These are phyloP conservation scores for Lactarius quietus DNA, from an alignment of 768 basidiomycete genomes.

Conservation along the genomic window DNA sequence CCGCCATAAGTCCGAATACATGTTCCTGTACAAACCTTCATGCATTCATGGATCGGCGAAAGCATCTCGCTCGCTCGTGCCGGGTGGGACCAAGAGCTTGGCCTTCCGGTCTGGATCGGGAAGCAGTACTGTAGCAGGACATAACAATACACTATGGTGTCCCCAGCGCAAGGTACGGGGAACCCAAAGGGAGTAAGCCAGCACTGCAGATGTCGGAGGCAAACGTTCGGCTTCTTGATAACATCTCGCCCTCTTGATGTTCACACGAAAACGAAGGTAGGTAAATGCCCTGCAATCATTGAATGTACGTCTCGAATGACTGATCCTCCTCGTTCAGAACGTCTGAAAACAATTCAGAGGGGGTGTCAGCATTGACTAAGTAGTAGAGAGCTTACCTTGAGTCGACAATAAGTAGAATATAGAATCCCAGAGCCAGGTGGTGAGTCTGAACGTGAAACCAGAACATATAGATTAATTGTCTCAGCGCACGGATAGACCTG, in stretches of 20 bases:
- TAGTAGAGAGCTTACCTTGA: slow-evolving; percentile 60
- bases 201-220: slow-evolving; percentile 51
- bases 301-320: slow-evolving; percentile 69
- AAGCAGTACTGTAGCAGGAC: slow-evolving; percentile 66
- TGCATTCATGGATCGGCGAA: too few relatives aligned
- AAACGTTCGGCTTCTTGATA: slow-evolving; percentile 66
- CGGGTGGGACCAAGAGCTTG: slow-evolving; percentile 30
- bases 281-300: slow-evolving; percentile 73
- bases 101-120: slow-evolving; percentile 50
- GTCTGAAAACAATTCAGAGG: slow-evolving; percentile 43
- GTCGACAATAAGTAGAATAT: slow-evolving; percentile 85
- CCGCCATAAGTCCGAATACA: slow-evolving; percentile 54
- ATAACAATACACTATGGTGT: slow-evolving; percentile 90
- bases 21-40: slow-evolving; percentile 57
- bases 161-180: slow-evolving; percentile 87
- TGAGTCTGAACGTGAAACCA: slow-evolving; percentile 47
- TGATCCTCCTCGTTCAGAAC: slow-evolving; percentile 68
- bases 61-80: slow-evolving; percentile 42
- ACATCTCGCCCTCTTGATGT: slow-evolving; percentile 17
- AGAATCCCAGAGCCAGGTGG: slow-evolving; percentile 72
- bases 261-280: slow-evolving; percentile 13
- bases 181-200: slow-evolving; percentile 73
- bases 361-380: background rate
- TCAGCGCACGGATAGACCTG: slow-evolving; percentile 47
- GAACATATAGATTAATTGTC: background rate